Base-by-base conservation (phyloP, 371 early-diverging fungal species). In the Encephalitozoon cuniculi region DNA sequence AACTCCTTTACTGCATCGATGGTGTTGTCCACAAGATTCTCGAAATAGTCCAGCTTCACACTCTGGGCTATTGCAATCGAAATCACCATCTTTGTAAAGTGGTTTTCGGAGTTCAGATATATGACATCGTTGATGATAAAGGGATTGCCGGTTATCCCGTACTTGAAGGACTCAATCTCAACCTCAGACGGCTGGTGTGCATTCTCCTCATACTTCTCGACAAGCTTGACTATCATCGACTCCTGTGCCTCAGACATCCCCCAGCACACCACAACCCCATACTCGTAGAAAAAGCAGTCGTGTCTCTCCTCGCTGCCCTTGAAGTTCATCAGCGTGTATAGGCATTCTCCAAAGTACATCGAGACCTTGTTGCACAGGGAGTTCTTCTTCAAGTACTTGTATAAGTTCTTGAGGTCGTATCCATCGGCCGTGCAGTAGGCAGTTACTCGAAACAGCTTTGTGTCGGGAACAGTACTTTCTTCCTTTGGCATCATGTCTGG, bases 11-110 rank as follows among this genome's bases (percentile, higher is more conserved):
- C 80, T 15, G 59, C 55, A 34, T 81, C 81, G 12, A 82, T 83
- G 0, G 84, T 84, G 44, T 64, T 75, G 32, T 85, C 85, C 18
- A 80, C 82, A 30, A 81, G 55, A 59, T 82, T 71, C 68, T 85
- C 85, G 74, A 81, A 85, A 59, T 81, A 80, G 63, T 85, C 85
- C 30, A 85, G 75, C 71, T 84, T 85, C 9, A 83, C 81, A 68
- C 85, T 85, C 55, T 85, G 84, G n/a, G 85, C 84, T n/a, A 85
- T 79, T 25, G 85, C 84, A 64, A 74, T 82, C 1, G 83, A 81
- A 23, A 85, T 79, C 28, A 85, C 84, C 85, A 85, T 84, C 71
- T 85, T 85, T 43, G 80, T 82, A 64, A 77, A 81, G 23, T 71
- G 64, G 46, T 84, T 74, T 32, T 85, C 85, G 34, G 71, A 75